These are phyloP conservation scores for Pestalotiopsis sp. DNA, from an alignment of 2,329 filamentous ascomycete genomes.

Conservation along the genomic window DNA sequence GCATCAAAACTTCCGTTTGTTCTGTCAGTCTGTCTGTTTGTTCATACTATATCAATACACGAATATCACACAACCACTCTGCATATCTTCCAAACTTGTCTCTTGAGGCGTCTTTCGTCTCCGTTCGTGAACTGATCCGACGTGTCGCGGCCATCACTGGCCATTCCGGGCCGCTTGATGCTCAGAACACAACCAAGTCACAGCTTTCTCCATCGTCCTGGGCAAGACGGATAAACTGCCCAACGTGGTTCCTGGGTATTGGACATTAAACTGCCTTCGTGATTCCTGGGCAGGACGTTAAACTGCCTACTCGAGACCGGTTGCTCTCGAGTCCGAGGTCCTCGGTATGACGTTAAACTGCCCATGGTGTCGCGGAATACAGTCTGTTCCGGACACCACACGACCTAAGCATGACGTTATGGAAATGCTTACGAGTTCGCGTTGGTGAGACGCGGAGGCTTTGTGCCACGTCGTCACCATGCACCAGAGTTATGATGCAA, in stretches of 20 bases:
- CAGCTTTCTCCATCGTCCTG: background rate
- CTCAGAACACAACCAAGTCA: background rate
- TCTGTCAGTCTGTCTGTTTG: background rate
- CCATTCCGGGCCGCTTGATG: background rate
- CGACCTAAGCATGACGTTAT: constrained; percentile 36
- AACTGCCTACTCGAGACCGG: constrained; percentile 14
- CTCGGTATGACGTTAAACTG: constrained; percentile 14
- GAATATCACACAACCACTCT: background rate
- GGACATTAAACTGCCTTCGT: background rate
- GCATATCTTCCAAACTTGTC: no score
- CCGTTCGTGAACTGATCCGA: background rate
- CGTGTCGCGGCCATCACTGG: background rate
- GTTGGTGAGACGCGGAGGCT: constrained; percentile 12
- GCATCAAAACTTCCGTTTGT: background rate
- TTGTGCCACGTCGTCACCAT: constrained; percentile 17
- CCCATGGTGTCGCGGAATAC: constrained; percentile 22
- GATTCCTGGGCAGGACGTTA: constrained; percentile 27
- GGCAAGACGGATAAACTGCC: constrained; percentile 5
- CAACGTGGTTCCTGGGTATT: background rate
- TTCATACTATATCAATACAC: background rate
- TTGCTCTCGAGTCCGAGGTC: constrained; percentile 16
- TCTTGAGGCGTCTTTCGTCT: background rate
- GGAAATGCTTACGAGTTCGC: constrained; percentile 29
- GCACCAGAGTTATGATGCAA: background rate
- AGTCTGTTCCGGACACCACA: constrained; percentile 21